These are phyloP conservation scores for Hypholoma sublateritium DNA, from an alignment of 768 basidiomycete species.

Conservation along the genomic window DNA sequence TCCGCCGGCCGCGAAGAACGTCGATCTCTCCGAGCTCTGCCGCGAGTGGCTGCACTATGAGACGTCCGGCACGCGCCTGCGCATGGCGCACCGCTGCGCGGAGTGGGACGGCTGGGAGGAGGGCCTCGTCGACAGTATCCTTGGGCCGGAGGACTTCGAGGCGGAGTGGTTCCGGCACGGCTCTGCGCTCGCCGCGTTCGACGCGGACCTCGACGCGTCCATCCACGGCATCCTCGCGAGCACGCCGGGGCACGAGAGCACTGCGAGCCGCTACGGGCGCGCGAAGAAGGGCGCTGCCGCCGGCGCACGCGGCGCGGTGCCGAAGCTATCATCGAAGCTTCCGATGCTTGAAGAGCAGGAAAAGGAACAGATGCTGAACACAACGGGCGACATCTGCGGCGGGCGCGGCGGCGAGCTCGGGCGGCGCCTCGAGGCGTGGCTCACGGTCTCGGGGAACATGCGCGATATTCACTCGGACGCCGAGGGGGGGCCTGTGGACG, in stretches of 20 bases:
- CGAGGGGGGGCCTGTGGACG: neutral
- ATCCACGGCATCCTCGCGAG: neutral
- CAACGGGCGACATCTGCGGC: conserved; percentile 75
- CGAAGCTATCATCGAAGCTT: conserved; percentile 42
- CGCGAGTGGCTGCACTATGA: conserved; percentile 78
- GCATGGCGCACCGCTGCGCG: conserved; percentile 76
- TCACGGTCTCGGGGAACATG: conserved; percentile 44
- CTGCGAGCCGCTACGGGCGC: neutral
- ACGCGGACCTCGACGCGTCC: neutral
- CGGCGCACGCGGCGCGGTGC: neutral
- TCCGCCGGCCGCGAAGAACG: conserved; percentile 13
- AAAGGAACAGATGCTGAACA: conserved; percentile 68
- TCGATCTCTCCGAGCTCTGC: conserved; percentile 37
- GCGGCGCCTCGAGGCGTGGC: conserved; percentile 72
- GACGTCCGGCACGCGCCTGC: conserved; percentile 58
- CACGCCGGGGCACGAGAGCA: conserved; percentile 1
- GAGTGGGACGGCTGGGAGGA: conserved; percentile 96
- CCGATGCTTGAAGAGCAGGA: conserved; percentile 62
- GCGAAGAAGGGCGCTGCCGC: neutral
- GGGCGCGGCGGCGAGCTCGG: conserved; percentile 80
- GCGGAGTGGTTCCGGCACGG: conserved; percentile 62
- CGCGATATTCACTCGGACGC: conserved; percentile 10
- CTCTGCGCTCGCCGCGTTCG: neutral
- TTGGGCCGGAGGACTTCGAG: conserved; percentile 71
- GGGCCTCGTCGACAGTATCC: conserved; percentile 71